A percentile compares a stretch with the other conserved stretches of the same genome.
phyloP scores from a whole-genome alignment of 2,329 filamentous ascomycete species.

The Colletotrichum endophyticum region DNA sequence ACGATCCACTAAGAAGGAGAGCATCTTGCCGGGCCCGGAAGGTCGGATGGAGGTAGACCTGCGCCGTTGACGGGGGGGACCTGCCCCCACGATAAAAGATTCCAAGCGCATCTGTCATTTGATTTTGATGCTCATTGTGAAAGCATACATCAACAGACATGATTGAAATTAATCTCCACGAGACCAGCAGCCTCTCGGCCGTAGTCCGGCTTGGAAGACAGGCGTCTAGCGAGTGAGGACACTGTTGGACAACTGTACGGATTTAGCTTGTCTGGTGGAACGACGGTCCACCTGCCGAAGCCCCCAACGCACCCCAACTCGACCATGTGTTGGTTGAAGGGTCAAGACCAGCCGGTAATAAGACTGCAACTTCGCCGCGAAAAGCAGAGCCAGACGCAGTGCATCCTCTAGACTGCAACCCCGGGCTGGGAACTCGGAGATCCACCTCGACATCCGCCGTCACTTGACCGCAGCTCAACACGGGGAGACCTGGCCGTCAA shows the following conservation, averaged over 20 bases:
- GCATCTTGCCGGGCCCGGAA: background rate
- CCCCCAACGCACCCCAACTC: background rate
- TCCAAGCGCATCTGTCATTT: background rate
- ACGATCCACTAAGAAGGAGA: background rate
- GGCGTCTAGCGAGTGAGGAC: background rate
- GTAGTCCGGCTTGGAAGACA: background rate
- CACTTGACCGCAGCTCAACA: background rate
- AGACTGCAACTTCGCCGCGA: background rate
- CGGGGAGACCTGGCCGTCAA: background rate
- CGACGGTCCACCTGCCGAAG: conserved; percentile 9
- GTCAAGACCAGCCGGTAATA: background rate
- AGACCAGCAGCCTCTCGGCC: background rate
- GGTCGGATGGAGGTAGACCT: background rate
- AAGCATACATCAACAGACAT: background rate
- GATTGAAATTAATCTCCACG: background rate
- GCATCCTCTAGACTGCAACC: background rate
- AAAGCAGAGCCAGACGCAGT: background rate
- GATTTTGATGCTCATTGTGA: background rate
- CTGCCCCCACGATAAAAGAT: background rate
- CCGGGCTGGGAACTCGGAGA: background rate
- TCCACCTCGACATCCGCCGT: background rate
- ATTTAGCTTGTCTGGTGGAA: background rate
- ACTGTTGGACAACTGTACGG: background rate
- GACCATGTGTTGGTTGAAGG: background rate
- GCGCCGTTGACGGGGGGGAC: background rate